These are phyloP conservation scores for Dioszegia hungarica DNA, from an alignment of 768 basidiomycete species.

Conservation along the genomic window DNA sequence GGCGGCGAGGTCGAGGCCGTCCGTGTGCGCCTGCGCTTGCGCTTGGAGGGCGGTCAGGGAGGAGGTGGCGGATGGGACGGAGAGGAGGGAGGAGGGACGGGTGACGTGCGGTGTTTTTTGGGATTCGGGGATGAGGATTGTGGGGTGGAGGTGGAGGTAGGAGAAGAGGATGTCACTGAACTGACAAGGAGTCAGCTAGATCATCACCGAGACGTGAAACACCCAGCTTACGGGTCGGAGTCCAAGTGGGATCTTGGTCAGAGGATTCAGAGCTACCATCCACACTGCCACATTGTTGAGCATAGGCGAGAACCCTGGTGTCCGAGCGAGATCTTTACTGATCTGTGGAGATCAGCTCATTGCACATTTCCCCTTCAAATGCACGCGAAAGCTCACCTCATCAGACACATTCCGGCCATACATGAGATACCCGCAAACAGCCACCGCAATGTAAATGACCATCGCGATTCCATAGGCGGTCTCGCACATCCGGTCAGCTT, in stretches of 20 bases:
- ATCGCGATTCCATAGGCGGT: slow-evolving; percentile 40
- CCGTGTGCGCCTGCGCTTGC: no score
- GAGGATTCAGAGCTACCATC: slow-evolving; percentile 43
- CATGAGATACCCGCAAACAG: slow-evolving; percentile 44
- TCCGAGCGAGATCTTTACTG: slow-evolving; percentile 42
- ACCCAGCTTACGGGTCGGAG: slow-evolving; percentile 37
- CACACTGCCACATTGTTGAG: slow-evolving; percentile 40
- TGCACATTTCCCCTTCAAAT: no score
- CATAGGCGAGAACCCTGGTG: slow-evolving; percentile 37
- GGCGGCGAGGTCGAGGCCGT: slow-evolving; percentile 4
- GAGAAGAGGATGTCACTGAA: slow-evolving; percentile 33
- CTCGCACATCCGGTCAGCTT: slow-evolving; percentile 37
- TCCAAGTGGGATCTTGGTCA: slow-evolving; percentile 44
- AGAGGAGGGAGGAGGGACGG: slow-evolving; percentile 6
- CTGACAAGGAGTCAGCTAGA: slow-evolving; percentile 10
- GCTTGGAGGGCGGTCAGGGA: not conserved
- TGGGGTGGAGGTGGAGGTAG: slow-evolving; percentile 34
- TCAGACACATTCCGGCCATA: slow-evolving; percentile 44
- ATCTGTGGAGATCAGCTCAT: slow-evolving; percentile 22
- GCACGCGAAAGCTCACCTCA: no score
- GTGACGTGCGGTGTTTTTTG: slow-evolving; percentile 21
- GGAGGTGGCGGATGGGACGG: slow-evolving; percentile 4
- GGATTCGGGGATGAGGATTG: slow-evolving; percentile 25
- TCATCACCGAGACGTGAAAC: not conserved
- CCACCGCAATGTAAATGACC: slow-evolving; percentile 33